A percentile compares a stretch with the other conserved stretches of the same genome.
These are phyloP conservation scores for Candida corydali DNA, from an alignment of 805 yeast species.

Conservation along the genomic window DNA sequence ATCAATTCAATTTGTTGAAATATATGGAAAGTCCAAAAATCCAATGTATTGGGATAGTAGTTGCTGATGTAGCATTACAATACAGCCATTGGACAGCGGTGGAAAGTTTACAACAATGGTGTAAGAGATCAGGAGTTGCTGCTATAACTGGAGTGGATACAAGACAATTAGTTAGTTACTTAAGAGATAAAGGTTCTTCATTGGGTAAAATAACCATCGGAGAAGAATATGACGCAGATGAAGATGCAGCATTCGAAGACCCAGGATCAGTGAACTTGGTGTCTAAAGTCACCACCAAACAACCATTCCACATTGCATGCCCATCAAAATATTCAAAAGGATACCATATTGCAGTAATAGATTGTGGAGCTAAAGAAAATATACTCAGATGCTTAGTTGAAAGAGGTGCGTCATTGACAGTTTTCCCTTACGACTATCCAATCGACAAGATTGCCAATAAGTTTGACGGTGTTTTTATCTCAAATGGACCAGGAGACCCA, in stretches of 20 bases:
- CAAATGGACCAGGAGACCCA: conserved; percentile 98
- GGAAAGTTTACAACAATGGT: conserved; percentile 92
- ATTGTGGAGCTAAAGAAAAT: conserved; percentile 98
- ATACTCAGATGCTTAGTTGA: conserved; percentile 89
- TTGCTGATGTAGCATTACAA: conserved; percentile 89
- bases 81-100: conserved; percentile 99
- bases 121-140: conserved; percentile 93
- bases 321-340: conserved; percentile 50
- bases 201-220: conserved; percentile 87
- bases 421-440: conserved; percentile 94
- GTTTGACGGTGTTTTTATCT: conserved; percentile 91
- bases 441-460: conserved; percentile 84
- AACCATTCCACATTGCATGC: conserved; percentile 85
- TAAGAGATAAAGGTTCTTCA: conserved; percentile 95
- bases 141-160: conserved; percentile 96
- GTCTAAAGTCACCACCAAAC: conserved; percentile 89
- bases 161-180: conserved; percentile 84
- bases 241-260: conserved; percentile 85
- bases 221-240: conserved; percentile 87
- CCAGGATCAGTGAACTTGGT: conserved; percentile 90
- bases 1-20: conserved; percentile 79
- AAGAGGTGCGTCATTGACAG: conserved; percentile 95
- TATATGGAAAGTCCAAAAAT: conserved; percentile 88
- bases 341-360: conserved; percentile 84
- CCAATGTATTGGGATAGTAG: conserved; percentile 95